These are phyloP conservation scores for Arxiozyma bovina DNA, from an alignment of 1,139 yeast genomes.

Conservation along the genomic window DNA sequence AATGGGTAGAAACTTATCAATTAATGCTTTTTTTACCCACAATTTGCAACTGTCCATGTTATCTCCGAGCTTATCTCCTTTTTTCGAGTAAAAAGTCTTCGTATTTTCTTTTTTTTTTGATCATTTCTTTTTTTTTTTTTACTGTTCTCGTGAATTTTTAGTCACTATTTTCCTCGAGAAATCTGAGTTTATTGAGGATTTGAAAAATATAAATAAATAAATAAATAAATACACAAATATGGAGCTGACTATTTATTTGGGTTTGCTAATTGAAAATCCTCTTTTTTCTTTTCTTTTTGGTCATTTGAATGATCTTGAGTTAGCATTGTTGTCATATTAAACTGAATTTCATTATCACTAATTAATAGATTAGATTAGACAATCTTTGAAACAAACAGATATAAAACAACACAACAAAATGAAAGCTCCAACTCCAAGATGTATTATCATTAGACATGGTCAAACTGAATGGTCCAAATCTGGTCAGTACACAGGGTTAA, in stretches of 20 bases:
- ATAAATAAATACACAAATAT: too few relatives aligned
- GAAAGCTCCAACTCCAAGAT: slow-evolving; percentile 48
- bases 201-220: not conserved
- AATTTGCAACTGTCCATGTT: not conserved
- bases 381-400: too few relatives aligned
- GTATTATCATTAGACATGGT: slow-evolving; percentile 64
- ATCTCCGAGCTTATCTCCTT: not conserved
- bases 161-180: not conserved
- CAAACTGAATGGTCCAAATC: slow-evolving; percentile 94
- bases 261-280: too few relatives aligned
- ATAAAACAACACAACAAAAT: not conserved
- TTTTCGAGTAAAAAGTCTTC: not conserved
- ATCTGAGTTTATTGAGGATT: not conserved
- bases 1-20: too few relatives aligned
- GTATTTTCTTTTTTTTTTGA: not conserved
- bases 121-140: too few relatives aligned
- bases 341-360: too few relatives aligned
- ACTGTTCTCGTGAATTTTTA: too few relatives aligned
- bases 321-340: too few relatives aligned
- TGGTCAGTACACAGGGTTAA: slow-evolving; percentile 82
- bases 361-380: too few relatives aligned
- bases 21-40: not conserved
- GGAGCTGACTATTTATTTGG: too few relatives aligned
- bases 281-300: too few relatives aligned
- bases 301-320: too few relatives aligned